Evolutionary conservation across 768 basidiomycete species (phyloP).

Genomic region (Agaricus subrufescens): DNA sequence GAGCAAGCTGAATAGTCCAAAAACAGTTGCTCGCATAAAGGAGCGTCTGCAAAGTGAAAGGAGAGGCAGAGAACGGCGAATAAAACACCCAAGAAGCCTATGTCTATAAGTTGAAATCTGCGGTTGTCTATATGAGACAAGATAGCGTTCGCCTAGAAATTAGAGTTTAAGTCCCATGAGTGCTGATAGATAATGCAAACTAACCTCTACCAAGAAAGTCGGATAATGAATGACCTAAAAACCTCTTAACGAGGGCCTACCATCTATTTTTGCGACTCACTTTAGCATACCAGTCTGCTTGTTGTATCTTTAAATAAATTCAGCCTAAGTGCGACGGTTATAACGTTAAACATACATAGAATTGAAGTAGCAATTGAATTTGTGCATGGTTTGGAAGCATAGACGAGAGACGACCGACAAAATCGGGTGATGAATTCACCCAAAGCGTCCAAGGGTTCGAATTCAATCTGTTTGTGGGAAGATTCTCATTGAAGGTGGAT

Average conservation of each 20-base stretch:
- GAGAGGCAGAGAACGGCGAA: conserved; percentile 20
- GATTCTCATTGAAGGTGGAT: background rate
- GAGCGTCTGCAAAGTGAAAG: conserved; percentile 19
- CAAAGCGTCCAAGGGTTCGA: conserved; percentile 19
- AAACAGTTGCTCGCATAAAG: conserved; percentile 14
- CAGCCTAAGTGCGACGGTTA: background rate
- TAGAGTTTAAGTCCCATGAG: too few species aligned
- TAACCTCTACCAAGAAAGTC: conserved; percentile 18
- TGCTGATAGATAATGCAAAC: background rate
- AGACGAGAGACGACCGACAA: conserved; percentile 14
- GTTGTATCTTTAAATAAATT: conserved; percentile 2
- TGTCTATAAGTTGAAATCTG: background rate
- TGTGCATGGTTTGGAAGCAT: conserved; percentile 14
- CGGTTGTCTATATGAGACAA: conserved; percentile 4
- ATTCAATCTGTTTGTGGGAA: conserved; percentile 1
- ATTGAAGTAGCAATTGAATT: conserved; percentile 14
- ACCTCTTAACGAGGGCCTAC: background rate
- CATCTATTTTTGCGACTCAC: background rate
- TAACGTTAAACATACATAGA: conserved; percentile 14
- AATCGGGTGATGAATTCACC: conserved; percentile 16
- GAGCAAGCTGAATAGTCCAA: conserved; percentile 13
- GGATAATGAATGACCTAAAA: conserved; percentile 18
- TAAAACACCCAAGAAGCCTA: conserved; percentile 18
- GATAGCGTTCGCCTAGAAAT: background rate
- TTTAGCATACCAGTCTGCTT: conserved; percentile 11